Percentiles rank a stretch among this genome's conserved stretches.
Evolutionary conservation across 2,329 filamentous ascomycete genomes (phyloP).

Genomic region (Teratosphaeria epicoccoides): DNA sequence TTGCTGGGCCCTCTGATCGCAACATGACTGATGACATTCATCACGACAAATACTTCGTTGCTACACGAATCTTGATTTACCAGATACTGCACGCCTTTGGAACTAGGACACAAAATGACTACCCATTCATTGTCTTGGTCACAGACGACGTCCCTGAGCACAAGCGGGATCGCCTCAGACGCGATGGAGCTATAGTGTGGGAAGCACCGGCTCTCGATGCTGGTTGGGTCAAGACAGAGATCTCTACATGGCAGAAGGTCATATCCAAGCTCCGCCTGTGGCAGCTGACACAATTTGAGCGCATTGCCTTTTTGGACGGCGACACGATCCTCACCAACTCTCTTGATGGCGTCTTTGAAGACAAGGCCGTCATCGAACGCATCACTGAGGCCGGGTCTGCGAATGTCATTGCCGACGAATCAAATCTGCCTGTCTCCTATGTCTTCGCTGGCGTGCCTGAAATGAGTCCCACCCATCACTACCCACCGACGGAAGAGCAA

Average conservation of each 20-base stretch:
- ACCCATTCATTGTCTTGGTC: slow-evolving; percentile 24
- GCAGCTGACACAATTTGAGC: slow-evolving; percentile 29
- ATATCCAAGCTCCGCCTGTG: slow-evolving; percentile 31
- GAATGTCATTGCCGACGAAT: slow-evolving; percentile 15
- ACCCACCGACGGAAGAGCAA: slow-evolving; percentile 23
- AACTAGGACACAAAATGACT: slow-evolving; percentile 14
- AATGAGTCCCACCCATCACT: slow-evolving; percentile 24
- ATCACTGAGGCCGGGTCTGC: slow-evolving; percentile 9
- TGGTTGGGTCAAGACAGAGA: slow-evolving; percentile 8
- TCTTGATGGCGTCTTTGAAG: slow-evolving; percentile 26
- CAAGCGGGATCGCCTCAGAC: slow-evolving; percentile 18
- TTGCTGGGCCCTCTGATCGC: slow-evolving; percentile 8
- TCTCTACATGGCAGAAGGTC: slow-evolving; percentile 24
- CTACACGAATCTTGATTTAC: slow-evolving; percentile 22
- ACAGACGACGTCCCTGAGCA: slow-evolving; percentile 15
- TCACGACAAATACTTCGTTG: slow-evolving; percentile 21
- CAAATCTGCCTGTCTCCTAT: slow-evolving; percentile 22
- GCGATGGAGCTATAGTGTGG: slow-evolving; percentile 21
- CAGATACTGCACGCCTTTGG: slow-evolving; percentile 24
- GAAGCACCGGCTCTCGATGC: slow-evolving; percentile 9
- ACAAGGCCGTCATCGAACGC: slow-evolving; percentile 16
- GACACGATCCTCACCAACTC: slow-evolving; percentile 23
- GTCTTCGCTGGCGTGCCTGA: slow-evolving; percentile 27
- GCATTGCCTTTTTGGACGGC: slow-evolving; percentile 27
- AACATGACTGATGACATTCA: slow-evolving; percentile 9